Evolutionary conservation across 257 asterid genomes (phyloP), one percentile per base, ranked within the genome.

Genomic region (Plectranthus barbatus): DNA sequence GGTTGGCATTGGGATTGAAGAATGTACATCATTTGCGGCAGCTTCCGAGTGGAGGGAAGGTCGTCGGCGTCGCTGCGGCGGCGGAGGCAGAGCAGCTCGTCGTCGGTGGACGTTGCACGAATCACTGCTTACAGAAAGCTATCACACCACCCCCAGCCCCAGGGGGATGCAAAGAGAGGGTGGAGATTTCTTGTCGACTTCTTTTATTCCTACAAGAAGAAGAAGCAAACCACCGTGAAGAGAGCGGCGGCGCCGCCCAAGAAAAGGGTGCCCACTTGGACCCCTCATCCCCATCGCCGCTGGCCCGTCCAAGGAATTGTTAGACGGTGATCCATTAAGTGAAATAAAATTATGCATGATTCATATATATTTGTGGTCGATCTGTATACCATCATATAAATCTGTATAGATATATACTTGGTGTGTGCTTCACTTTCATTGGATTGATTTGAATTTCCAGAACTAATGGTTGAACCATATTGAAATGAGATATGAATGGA

Each of bases 261-360:
- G 58, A 64, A 44, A 54, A 65, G 50, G 26, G 33, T 10, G 61
- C 10, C 64, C 40, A 34, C 62, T 9, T 72, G 75, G 75, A 56
- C 68, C 12, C 74, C 83, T 5, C 36, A 75, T 72, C 78, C 80
- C 18, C 69, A 60, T 14, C 72, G 80, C n/a, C 69, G 80, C 21
- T 78, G 78, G 79, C 81, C 76, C n/a, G 74, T 79, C 48, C 78
- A 75, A 49, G 83, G 78, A 26, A 26, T 26, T 26, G 31, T 1
- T 26, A n/a, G n/a, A n/a, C 31, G 31, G 31, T 26, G 5, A 26
- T 26, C 31, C 5, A 26, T 26, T 26, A 26, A 26, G 5, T 2
- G 2, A 1, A 26, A 26, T 5, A 26, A 1, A 26, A 1, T 26
- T 26, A 26, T 26, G 5, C 5, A 5, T 26, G 31, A 26, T 26